Evolutionary conservation across 179 eudicot species (phyloP).

Genomic region (Vitellaria paradoxa): DNA sequence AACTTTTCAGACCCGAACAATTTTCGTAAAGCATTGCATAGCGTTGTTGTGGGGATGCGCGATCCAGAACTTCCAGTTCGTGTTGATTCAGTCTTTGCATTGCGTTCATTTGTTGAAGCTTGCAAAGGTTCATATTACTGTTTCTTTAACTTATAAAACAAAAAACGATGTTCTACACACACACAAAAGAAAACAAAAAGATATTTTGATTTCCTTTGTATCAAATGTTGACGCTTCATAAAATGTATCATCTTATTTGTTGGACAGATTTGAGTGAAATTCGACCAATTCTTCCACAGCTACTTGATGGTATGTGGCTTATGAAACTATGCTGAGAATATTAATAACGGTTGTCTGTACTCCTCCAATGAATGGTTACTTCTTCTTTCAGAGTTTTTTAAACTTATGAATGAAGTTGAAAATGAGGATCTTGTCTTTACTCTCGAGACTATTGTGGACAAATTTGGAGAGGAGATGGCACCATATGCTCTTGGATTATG

Average conservation of each 20-base stretch:
- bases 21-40: slow-evolving; percentile 85
- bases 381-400: slow-evolving; percentile 74
- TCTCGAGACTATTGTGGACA: slow-evolving; percentile 98
- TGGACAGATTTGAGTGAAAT: slow-evolving; percentile 86
- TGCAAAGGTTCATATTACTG: slow-evolving; percentile 59
- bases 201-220: not conserved
- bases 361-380: not conserved
- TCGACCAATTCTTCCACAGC: slow-evolving; percentile 94
- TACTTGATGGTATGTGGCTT: slow-evolving; percentile 75
- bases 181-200: too few species aligned
- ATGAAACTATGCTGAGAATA: not conserved
- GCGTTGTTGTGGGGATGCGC: slow-evolving; percentile 96
- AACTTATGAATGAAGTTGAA: slow-evolving; percentile 98
- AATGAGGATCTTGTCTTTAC: slow-evolving; percentile 99
- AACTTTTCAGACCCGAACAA: slow-evolving; percentile 83
- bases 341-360: not conserved
- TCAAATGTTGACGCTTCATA: not conserved
- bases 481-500: slow-evolving; percentile 98
- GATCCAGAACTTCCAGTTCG: slow-evolving; percentile 99
- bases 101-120: slow-evolving; percentile 98
- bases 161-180: too few species aligned
- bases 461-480: slow-evolving; percentile 99
- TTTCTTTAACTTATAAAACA: not conserved
- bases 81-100: slow-evolving; percentile 93
- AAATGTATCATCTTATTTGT: slow-evolving; percentile 10